Evolutionary conservation across 352 stramenopile species (phyloP), one percentile per base, ranked within the genome.

Genomic region (Globisporangium alternatum): DNA sequence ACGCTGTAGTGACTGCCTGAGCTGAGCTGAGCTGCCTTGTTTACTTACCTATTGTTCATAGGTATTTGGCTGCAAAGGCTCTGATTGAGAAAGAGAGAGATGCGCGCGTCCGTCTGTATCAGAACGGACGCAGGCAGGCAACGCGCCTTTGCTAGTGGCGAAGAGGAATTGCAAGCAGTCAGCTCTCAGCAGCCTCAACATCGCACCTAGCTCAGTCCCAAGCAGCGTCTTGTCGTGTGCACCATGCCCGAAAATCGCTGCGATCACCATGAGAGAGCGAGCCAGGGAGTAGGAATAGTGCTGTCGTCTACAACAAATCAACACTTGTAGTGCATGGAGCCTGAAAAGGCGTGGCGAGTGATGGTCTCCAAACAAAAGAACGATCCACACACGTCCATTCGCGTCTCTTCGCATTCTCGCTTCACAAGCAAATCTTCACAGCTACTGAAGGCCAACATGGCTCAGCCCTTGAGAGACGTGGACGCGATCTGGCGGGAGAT

Each of bases 401-500:
- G 21, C 9, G 28, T 9, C 45, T 53, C 45, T 53, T 53, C 45
- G 28, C 12, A 53, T 28, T 51, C 19, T 49, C 44, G 25, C 5
- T n/a, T 52, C 45, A 19, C 13, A 19, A 52, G 19, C 9, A 17
- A 4, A 52, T 6, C 19, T 28, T 28, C 8, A 25, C 45, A 52
- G n/a, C n/a, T 9, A 28, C 19, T 2, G 0, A 41, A 41, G 35
- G 5, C 35, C 9, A 22, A 19, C 30, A 56, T 56, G 51, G 6
- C 51, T 21, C 15, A 28, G 51, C 30, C 41, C n/a, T 19, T 30
- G 19, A 57, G 51, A 7, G 35, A 62, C 31, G 67, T 81, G 52
- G 77, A 88, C 44, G 67, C 64, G 19, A 60, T 85, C 49, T 90
- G 81, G 78, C 60, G 76, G 43, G 71, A 84, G 56, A 74, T 88